Percentiles rank a stretch among this genome's conserved stretches.
phyloP scores from a whole-genome alignment of 1,139 yeast species.

The Suhomyces anneliseae region DNA sequence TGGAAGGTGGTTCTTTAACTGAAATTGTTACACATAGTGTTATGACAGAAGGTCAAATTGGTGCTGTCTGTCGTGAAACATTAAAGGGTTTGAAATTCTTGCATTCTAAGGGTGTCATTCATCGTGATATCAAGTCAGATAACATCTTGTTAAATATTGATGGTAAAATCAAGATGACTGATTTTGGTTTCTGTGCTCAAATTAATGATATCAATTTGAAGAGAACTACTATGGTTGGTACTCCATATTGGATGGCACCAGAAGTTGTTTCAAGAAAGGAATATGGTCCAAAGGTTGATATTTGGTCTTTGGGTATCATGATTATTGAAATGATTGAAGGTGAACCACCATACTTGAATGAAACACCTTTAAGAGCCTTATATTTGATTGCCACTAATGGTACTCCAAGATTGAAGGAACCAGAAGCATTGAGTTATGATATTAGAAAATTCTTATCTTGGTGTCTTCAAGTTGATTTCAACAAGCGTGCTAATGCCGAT shows the following conservation, averaged over 20 bases:
- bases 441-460: conserved; percentile 71
- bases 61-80: conserved; percentile 93
- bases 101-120: conserved; percentile 93
- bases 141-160: conserved; percentile 77
- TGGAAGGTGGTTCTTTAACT: conserved; percentile 97
- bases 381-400: conserved; percentile 95
- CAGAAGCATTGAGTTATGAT: conserved; percentile 69
- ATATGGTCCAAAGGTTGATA: conserved; percentile 95
- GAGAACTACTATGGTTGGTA: conserved; percentile 98
- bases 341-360: conserved; percentile 96
- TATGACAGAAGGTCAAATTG: conserved; percentile 97
- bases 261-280: conserved; percentile 93
- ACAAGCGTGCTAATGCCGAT: conserved; percentile 77
- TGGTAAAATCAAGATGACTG: conserved; percentile 90
- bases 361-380: conserved; percentile 88
- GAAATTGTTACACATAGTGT: conserved; percentile 94
- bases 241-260: conserved; percentile 99
- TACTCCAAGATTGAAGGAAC: conserved; percentile 88
- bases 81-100: conserved; percentile 80
- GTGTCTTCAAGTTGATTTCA: conserved; percentile 84
- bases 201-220: conserved; percentile 81
- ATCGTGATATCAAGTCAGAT: conserved; percentile 94
- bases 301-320: conserved; percentile 98
- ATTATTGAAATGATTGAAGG: conserved; percentile 98
- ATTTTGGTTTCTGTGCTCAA: conserved; percentile 94